Base-by-base conservation (phyloP, 345 rosid species). In the Eucalyptus cladocalyx region DNA sequence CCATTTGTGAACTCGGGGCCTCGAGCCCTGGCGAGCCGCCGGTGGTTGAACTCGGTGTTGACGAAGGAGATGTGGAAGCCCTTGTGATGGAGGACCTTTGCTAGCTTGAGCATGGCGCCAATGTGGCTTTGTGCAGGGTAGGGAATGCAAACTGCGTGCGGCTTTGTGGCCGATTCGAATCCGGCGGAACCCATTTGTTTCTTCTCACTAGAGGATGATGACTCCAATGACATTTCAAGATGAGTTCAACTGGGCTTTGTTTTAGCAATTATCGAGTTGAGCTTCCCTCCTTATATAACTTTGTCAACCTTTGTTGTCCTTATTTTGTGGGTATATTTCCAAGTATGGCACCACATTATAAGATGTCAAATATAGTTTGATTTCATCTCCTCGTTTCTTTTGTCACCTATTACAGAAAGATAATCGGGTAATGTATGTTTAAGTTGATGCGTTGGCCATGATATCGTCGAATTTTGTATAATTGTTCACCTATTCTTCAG, bases 51-150 rank as follows among this genome's bases (percentile, higher is more conserved):
- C 14, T 90, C 89, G 18, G 92, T 87, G 89, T 89, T 86, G 23
- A 89, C 89, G 65, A 91, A 91, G 62, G 92, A 88, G 28, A 91
- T 50, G 89, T 87, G 85, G 76, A 91, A 90, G 86, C 91, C 89
- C 28, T 14, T 88, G 37, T 49, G 53, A 40, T 87, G 89, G 81
- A 91, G 90, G 45, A 91, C 89, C 80, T 90, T 90, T 13, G 92
- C 91, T 23, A 90, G 87, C 50, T 83, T 87, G 6, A 90, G 49
- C 91, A 90, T 88, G 11, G 88, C 87, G 42, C 87, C 88, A 5
- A 91, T 86, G 69, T 89, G 92, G 42, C 92, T 89, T 72, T 91
- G 92, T 9, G 58, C 43, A 26, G 89, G 87, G 53, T 1, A 17
- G 21, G 92, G 92, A 24, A 89, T 21, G 54, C 88, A 88, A 17